A percentile compares a stretch with the other conserved stretches of the same genome.
Conservation (phyloP, 2,329 filamentous ascomycete genomes). For the Aspergillus oerlinghausenensis region DNA sequence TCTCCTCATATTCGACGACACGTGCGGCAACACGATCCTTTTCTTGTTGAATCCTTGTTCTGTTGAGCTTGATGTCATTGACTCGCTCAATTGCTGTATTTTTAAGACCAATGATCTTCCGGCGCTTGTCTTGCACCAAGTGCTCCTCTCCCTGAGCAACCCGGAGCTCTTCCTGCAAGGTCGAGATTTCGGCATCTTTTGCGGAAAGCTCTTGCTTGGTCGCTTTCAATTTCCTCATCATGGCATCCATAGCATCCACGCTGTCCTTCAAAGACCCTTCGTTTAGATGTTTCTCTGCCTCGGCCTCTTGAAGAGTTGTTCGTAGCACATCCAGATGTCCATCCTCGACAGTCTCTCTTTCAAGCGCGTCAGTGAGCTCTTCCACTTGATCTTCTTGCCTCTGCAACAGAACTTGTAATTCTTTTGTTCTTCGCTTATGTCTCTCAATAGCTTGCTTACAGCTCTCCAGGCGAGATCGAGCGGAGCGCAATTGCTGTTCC, state of each 20-base stretch:
- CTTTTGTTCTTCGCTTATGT: constrained; percentile 44
- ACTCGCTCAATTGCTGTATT: constrained; percentile 55
- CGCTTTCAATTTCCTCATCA: constrained; percentile 36
- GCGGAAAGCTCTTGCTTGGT: constrained; percentile 32
- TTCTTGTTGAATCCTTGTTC: constrained; percentile 44
- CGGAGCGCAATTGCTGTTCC: constrained; percentile 45
- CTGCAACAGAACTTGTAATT: constrained; percentile 56
- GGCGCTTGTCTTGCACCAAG: constrained; percentile 47
- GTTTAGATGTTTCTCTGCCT: constrained; percentile 43
- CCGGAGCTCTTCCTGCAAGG: constrained; percentile 42
- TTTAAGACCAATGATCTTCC: constrained; percentile 55
- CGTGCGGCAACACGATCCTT: constrained; percentile 44
- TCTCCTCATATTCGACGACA: constrained; percentile 51
- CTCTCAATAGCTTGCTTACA: constrained; percentile 47
- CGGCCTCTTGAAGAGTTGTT: constrained; percentile 53
- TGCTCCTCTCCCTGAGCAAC: constrained; percentile 55
- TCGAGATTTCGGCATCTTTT: constrained; percentile 32
- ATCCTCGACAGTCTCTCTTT: constrained; percentile 58
- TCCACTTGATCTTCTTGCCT: constrained; percentile 58
- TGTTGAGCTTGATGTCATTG: constrained; percentile 47
- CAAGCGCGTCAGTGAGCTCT: constrained; percentile 62
- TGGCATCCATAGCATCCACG: constrained; percentile 39
- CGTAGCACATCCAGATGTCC: constrained; percentile 59
- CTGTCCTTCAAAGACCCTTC: constrained; percentile 48
- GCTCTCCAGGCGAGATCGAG: constrained; percentile 47